phyloP scores from a whole-genome alignment of 805 yeast species.

The Hanseniaspora vineae region DNA sequence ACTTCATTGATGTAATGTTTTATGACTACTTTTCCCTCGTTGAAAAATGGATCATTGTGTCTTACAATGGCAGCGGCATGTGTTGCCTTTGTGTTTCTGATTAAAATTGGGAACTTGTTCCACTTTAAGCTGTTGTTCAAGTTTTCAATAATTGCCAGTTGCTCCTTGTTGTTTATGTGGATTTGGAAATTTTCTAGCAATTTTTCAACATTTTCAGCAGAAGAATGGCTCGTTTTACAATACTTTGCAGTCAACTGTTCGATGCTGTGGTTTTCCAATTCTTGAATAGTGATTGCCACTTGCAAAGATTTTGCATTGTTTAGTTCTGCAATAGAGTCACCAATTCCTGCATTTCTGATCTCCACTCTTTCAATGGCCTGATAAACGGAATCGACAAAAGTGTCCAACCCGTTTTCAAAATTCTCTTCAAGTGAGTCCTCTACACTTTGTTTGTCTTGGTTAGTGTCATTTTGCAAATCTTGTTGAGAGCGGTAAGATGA shows the following conservation, averaged over 20 bases:
- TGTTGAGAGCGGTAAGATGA: background rate
- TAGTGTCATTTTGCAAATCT: background rate
- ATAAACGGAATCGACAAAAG: constrained; percentile 49
- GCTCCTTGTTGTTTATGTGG: constrained; percentile 16
- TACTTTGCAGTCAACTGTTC: too few species aligned
- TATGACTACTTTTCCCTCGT: constrained; percentile 59
- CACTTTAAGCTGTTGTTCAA: constrained; percentile 46
- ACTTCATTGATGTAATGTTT: constrained; percentile 46
- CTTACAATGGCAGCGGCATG: constrained; percentile 79
- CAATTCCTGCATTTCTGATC: constrained; percentile 11
- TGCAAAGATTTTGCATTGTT: background rate
- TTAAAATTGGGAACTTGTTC: constrained; percentile 60
- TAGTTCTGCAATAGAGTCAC: background rate
- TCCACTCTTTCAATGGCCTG: constrained; percentile 34
- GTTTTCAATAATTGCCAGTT: constrained; percentile 38
- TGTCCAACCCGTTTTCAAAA: constrained; percentile 49
- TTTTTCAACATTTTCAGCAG: too few species aligned
- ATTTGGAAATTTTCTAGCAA: background rate
- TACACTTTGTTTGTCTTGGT: background rate
- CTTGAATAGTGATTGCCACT: background rate
- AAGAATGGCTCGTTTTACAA: too few species aligned
- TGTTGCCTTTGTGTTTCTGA: constrained; percentile 50
- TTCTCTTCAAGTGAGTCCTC: constrained; percentile 24
- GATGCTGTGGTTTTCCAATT: background rate
- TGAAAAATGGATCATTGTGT: constrained; percentile 38